phyloP scores from a whole-genome alignment of 2,329 filamentous ascomycete species.

The Rhinocladiella similis region DNA sequence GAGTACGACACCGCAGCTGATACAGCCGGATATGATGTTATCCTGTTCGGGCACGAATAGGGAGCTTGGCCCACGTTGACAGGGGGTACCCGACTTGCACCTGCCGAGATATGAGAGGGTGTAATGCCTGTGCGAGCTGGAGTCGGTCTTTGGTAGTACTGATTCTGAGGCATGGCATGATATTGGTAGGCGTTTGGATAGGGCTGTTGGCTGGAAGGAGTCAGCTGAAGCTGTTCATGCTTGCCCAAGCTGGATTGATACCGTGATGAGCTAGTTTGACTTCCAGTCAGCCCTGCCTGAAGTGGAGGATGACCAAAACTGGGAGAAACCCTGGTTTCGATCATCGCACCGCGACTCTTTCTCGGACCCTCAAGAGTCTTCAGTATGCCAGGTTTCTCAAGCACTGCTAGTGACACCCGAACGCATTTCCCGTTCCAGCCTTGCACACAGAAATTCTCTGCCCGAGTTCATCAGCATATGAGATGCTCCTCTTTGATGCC shows the following conservation, averaged over 20 bases:
- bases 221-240: background rate
- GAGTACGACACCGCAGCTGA: background rate
- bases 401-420: constrained; percentile 15
- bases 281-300: background rate
- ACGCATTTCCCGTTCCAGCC: constrained; percentile 24
- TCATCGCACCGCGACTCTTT: constrained; percentile 6
- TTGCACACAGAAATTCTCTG: constrained; percentile 18
- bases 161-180: background rate
- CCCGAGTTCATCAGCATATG: background rate
- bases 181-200: background rate
- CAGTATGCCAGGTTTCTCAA: constrained; percentile 19
- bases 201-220: background rate
- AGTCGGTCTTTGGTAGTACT: background rate
- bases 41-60: background rate
- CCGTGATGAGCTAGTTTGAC: background rate
- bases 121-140: background rate
- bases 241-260: background rate
- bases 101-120: background rate
- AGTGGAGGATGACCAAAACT: background rate
- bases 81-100: background rate
- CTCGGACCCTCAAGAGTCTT: constrained; percentile 20
- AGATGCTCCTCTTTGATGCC: too few relatives aligned
- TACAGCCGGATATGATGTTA: background rate
- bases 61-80: background rate
- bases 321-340: constrained; percentile 1